Conservation (phyloP, 2,329 filamentous ascomycete genomes). For the Penicillium sp. region DNA sequence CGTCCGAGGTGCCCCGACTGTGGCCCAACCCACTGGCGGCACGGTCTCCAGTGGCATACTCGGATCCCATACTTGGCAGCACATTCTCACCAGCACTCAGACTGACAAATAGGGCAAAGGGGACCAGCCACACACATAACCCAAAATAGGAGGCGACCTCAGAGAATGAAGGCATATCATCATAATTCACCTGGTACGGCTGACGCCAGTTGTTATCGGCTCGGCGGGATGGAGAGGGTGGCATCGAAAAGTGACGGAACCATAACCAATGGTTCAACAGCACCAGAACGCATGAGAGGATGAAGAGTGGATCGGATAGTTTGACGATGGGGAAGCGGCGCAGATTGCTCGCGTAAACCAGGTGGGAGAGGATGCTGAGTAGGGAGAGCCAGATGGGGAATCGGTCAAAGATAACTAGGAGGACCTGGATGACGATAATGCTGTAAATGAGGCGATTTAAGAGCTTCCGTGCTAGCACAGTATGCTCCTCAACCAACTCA, state of each 20-base stretch:
- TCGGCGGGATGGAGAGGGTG: conserved; percentile 40
- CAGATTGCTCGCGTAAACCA: conserved; percentile 87
- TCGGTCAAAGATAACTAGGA: conserved; percentile 79
- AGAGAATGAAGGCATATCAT: conserved; percentile 73
- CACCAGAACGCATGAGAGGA: conserved; percentile 81
- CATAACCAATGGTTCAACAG: conserved; percentile 90
- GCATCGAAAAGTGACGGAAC: conserved; percentile 89
- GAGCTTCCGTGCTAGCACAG: conserved; percentile 85
- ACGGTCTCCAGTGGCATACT: conserved; percentile 61
- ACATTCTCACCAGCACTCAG: conserved; percentile 94
- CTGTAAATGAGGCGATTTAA: conserved; percentile 81
- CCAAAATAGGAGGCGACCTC: conserved; percentile 97
- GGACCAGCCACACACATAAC: conserved; percentile 93
- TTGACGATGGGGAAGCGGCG: conserved; percentile 74
- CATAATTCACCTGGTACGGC: conserved; percentile 44
- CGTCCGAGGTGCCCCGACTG: conserved; percentile 27
- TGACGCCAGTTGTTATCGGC: conserved; percentile 35
- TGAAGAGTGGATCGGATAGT: conserved; percentile 81
- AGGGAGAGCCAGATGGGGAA: conserved; percentile 75
- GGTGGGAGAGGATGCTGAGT: conserved; percentile 76
- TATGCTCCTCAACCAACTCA: conserved; percentile 96
- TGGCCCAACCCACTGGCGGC: conserved; percentile 26
- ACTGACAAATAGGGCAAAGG: conserved; percentile 92
- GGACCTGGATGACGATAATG: conserved; percentile 70
- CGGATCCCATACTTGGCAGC: conserved; percentile 84